Evolutionary conservation across 148 eudicot genomes (phyloP).

Genomic region (Rhododendron mucronatum): DNA sequence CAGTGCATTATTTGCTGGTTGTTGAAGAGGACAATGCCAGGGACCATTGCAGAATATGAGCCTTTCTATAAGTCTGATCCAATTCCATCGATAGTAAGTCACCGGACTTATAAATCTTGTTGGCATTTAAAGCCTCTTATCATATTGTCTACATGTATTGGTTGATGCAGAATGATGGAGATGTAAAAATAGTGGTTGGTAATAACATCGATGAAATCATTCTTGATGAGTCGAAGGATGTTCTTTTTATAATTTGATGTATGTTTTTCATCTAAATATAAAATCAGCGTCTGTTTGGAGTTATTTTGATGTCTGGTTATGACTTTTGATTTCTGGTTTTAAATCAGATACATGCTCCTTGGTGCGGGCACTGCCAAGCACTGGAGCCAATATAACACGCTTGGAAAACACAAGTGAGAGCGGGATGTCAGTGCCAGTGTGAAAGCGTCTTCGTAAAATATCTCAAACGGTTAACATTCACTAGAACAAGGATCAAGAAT

Average conservation of each 20-base stretch:
- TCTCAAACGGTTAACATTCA: too few relatives aligned
- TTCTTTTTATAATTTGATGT: slow-evolving; percentile 98
- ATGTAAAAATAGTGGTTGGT: slow-evolving; percentile 85
- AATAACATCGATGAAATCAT: slow-evolving; percentile 86
- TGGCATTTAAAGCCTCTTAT: background rate
- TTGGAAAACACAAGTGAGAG: slow-evolving; percentile 41
- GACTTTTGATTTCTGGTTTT: background rate
- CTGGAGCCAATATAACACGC: slow-evolving; percentile 89
- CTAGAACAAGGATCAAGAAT: too few relatives aligned
- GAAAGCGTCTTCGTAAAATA: too few relatives aligned
- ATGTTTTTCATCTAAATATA: background rate
- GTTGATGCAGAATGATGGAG: slow-evolving; percentile 63
- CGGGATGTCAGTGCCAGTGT: too few relatives aligned
- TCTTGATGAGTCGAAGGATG: slow-evolving; percentile 92
- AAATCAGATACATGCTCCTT: too few relatives aligned
- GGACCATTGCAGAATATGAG: too few relatives aligned
- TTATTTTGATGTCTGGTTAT: background rate
- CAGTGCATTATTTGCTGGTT: too few relatives aligned
- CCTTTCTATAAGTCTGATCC: too few relatives aligned
- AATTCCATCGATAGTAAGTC: slow-evolving; percentile 66
- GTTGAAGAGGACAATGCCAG: too few relatives aligned
- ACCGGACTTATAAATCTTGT: background rate
- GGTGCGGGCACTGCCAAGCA: slow-evolving; percentile 29
- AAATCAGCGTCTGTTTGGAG: background rate
- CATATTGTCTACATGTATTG: slow-evolving; percentile 2